A percentile compares a stretch with the other conserved stretches of the same genome.
These are phyloP conservation scores for Nepenthes mirabilis DNA, from an alignment of 148 eudicot genomes.

Conservation along the genomic window DNA sequence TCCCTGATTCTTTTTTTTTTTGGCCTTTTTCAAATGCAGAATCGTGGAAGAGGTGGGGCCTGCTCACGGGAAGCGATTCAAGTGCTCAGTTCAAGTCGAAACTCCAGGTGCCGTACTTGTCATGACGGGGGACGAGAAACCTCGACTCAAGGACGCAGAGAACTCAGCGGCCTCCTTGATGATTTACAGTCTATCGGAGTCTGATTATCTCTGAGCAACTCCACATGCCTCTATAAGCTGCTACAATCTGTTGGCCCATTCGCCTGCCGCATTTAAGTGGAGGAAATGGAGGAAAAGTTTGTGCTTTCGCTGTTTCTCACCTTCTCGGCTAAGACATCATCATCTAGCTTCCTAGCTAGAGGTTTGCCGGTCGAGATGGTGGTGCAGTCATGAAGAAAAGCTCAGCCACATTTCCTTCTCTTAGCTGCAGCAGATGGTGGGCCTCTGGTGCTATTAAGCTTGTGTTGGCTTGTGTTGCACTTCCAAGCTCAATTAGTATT, in stretches of 20 bases:
- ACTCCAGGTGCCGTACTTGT: slow-evolving; percentile 10
- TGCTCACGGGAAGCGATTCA: slow-evolving; percentile 41
- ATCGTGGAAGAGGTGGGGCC: slow-evolving; percentile 44
- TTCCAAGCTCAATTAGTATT: no score
- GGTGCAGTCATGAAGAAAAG: slow-evolving; percentile 1
- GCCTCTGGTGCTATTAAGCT: slow-evolving; percentile 4
- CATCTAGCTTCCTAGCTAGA: no score
- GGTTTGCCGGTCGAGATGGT: no score
- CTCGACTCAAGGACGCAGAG: slow-evolving; percentile 51
- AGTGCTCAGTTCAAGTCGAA: slow-evolving; percentile 51
- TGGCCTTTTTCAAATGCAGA: slow-evolving; percentile 21
- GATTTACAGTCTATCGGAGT: slow-evolving; percentile 29
- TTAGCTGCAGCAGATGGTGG: slow-evolving; percentile 11
- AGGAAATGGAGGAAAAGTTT: no score
- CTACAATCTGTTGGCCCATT: no score
- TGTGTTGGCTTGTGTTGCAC: no score
- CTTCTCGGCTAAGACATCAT: no score
- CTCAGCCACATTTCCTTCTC: slow-evolving; percentile 21
- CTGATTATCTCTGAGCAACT: slow-evolving; percentile 7
- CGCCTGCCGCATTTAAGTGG: no score
- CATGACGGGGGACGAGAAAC: slow-evolving; percentile 33
- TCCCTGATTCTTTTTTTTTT: no score
- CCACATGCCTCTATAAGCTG: no score
- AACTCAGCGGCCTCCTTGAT: slow-evolving; percentile 70
- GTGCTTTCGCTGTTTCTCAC: no score